phyloP scores from a whole-genome alignment of 768 basidiomycete genomes.

The Tephrocybe sp. region DNA sequence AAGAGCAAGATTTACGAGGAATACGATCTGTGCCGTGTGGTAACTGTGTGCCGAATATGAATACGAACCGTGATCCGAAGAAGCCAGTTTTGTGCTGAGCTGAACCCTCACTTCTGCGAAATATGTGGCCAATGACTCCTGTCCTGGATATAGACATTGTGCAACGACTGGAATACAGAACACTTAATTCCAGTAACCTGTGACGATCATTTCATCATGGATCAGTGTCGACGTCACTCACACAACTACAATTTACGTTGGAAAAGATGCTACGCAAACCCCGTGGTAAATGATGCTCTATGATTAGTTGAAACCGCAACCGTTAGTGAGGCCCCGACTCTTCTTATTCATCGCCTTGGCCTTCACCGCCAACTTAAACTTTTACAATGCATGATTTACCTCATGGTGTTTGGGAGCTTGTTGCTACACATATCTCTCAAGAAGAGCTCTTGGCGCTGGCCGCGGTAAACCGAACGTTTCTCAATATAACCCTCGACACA shows the following conservation, averaged over 20 bases:
- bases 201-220: neutral
- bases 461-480: constrained; percentile 2
- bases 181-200: no score
- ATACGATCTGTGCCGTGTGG: no score
- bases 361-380: neutral
- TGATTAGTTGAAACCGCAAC: no score
- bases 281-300: neutral
- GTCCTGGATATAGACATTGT: no score
- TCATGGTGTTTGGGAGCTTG: constrained; percentile 1
- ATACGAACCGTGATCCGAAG: no score
- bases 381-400: constrained; percentile 5
- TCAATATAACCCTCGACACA: neutral
- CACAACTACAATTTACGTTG: neutral
- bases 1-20: no score
- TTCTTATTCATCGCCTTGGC: neutral
- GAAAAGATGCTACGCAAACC: neutral
- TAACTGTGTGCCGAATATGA: no score
- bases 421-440: neutral
- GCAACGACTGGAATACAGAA: no score
- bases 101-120: no score
- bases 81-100: no score
- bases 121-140: no score
- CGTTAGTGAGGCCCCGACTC: neutral
- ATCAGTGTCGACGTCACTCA: neutral
- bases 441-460: neutral